Evolutionary conservation across 2,329 filamentous ascomycete genomes (phyloP).

Genomic region (Didymella pomorum): DNA sequence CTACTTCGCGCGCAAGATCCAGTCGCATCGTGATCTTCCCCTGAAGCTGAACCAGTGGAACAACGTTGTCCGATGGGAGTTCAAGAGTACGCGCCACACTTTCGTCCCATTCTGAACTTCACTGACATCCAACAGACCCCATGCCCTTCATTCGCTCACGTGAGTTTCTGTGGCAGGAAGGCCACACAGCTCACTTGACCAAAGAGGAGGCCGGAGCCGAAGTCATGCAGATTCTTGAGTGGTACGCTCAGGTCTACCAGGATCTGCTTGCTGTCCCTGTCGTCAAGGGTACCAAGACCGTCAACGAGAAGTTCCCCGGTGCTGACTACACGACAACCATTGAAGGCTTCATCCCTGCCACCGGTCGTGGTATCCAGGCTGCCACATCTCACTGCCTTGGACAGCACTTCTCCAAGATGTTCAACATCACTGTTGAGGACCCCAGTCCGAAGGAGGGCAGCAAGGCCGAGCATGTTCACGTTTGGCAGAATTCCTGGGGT

Average conservation of each 20-base stretch:
- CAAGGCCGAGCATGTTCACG: constrained; percentile 74
- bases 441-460: constrained; percentile 71
- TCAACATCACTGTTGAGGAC: constrained; percentile 96
- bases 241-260: constrained; percentile 92
- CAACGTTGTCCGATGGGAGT: constrained; percentile 94
- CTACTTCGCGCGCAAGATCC: constrained; percentile 97
- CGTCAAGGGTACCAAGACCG: constrained; percentile 91
- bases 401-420: constrained; percentile 99
- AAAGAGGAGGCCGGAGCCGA: constrained; percentile 82
- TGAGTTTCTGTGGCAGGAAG: constrained; percentile 98
- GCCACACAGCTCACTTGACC: constrained; percentile 90
- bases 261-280: constrained; percentile 93
- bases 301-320: constrained; percentile 97
- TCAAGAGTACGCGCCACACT: constrained; percentile 67
- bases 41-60: constrained; percentile 98
- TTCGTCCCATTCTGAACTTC: constrained; percentile 48
- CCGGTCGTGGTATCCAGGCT: constrained; percentile 95
- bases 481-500: constrained; percentile 99
- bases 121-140: constrained; percentile 48
- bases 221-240: constrained; percentile 90
- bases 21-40: constrained; percentile 92
- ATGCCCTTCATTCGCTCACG: constrained; percentile 82
- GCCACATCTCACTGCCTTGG: constrained; percentile 93
- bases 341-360: constrained; percentile 95
- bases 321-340: constrained; percentile 96